phyloP scores from a whole-genome alignment of 202 grass and related monocot species.

The Schoenoplectus tabernaemontani region DNA sequence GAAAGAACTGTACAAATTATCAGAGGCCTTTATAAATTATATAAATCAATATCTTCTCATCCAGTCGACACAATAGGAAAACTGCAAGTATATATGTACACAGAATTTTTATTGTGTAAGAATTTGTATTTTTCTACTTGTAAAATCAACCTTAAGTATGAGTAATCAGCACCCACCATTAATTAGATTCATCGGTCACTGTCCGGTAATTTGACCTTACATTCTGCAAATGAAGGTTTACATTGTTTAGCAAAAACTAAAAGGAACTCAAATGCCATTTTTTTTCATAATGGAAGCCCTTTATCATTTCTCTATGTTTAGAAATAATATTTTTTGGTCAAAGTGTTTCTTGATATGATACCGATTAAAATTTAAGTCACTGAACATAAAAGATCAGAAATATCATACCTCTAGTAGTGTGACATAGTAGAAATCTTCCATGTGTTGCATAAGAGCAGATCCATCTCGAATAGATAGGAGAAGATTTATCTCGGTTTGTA shows the following conservation, averaged over 20 bases:
- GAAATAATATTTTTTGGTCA: not conserved
- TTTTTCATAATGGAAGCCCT: constrained; percentile 2
- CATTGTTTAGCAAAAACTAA: not conserved
- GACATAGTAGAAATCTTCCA: constrained; percentile 99
- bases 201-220: constrained; percentile 52
- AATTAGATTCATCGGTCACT: constrained; percentile 20
- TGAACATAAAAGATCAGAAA: not conserved
- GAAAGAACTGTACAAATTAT: too few species aligned
- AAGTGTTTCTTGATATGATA: not conserved
- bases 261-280: not conserved
- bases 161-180: not conserved
- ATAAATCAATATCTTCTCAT: not conserved
- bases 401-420: constrained; percentile 80
- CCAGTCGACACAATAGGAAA: not conserved
- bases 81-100: not conserved
- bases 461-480: constrained; percentile 82
- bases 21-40: not conserved
- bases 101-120: not conserved
- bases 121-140: constrained; percentile 1
- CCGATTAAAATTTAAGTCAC: constrained; percentile 13
- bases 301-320: constrained; percentile 1
- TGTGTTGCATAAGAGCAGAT: constrained; percentile 96
- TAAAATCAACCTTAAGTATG: not conserved
- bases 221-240: constrained; percentile 39
- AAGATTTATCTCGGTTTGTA: constrained; percentile 92